These are phyloP conservation scores for Lotus japonicus DNA, from an alignment of 306 rosid species.

Conservation along the genomic window DNA sequence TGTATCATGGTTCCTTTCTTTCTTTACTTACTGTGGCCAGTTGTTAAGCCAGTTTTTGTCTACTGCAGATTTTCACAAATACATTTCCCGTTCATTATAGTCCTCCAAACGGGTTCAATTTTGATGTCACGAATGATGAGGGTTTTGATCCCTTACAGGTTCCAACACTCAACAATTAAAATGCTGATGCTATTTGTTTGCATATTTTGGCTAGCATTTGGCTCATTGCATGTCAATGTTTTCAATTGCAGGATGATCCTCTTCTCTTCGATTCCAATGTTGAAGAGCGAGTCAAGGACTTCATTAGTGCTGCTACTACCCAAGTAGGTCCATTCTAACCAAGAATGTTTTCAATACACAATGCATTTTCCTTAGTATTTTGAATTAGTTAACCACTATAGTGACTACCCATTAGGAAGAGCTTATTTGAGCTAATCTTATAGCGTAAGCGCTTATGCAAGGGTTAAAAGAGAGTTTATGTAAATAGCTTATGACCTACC, in stretches of 20 bases:
- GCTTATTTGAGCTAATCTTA: no score
- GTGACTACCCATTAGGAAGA: no score
- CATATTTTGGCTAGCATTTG: no score
- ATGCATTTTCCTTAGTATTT: not conserved
- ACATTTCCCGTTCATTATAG: conserved; percentile 23
- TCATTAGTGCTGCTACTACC: conserved; percentile 38
- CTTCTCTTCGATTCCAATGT: conserved; percentile 62
- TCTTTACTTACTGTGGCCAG: no score
- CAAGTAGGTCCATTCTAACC: conserved; percentile 45
- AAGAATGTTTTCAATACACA: not conserved
- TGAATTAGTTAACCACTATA: not conserved
- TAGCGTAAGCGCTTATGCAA: no score
- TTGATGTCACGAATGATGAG: conserved; percentile 39
- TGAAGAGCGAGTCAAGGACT: conserved; percentile 53
- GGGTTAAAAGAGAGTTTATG: no score
- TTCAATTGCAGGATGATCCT: conserved; percentile 69
- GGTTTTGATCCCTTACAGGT: conserved; percentile 60
- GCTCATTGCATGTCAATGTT: not conserved
- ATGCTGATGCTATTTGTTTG: not conserved
- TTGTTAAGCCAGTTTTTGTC: not conserved
- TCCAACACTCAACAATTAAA: not conserved
- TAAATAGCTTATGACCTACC: no score
- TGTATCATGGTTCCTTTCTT: not conserved
- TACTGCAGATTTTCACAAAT: conserved; percentile 70
- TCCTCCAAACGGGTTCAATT: conserved; percentile 21